Percentiles rank a stretch among this genome's conserved stretches.
These are phyloP conservation scores for Tylopilus subfusipes DNA, from an alignment of 768 basidiomycete genomes.

Conservation along the genomic window DNA sequence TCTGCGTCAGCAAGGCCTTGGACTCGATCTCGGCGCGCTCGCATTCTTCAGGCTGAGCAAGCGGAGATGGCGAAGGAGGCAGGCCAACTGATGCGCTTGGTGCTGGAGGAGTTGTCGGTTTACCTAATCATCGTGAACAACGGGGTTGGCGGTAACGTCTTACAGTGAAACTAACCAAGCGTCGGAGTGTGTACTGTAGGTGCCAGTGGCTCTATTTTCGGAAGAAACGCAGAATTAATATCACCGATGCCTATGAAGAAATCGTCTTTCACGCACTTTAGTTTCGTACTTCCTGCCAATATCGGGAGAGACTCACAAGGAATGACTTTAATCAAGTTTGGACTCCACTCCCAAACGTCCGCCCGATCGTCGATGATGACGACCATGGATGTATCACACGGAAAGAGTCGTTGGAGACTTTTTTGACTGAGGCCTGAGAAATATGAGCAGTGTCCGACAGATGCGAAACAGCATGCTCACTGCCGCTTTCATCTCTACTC, in stretches of 20 bases:
- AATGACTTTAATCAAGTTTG: conserved; percentile 94
- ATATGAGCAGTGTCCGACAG: conserved; percentile 10
- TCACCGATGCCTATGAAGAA: conserved; percentile 98
- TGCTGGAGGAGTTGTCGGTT: conserved; percentile 11
- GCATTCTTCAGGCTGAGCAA: conserved; percentile 33
- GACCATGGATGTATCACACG: conserved; percentile 97
- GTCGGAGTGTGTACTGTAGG: conserved; percentile 24
- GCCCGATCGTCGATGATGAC: conserved; percentile 98
- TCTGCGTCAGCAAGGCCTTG: conserved; percentile 62
- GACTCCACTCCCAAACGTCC: conserved; percentile 98
- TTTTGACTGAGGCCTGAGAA: conserved; percentile 81
- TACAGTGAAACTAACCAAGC: conserved; percentile 17
- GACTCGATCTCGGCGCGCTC: conserved; percentile 45
- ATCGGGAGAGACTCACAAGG: conserved; percentile 62
- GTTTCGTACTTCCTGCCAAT: not conserved
- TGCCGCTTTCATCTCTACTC: conserved; percentile 94
- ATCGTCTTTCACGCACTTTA: conserved; percentile 58
- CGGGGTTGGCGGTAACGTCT: not conserved
- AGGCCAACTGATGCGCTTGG: conserved; percentile 17
- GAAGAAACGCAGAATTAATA: conserved; percentile 93
- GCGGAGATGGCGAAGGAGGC: conserved; percentile 12
- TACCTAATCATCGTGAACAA: conserved; percentile 20
- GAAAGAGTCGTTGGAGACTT: conserved; percentile 87
- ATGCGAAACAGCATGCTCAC: conserved; percentile 46
- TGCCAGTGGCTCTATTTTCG: conserved; percentile 58